Base-by-base conservation (phyloP, 2,329 filamentous ascomycete genomes). In the Zarea fungicola region DNA sequence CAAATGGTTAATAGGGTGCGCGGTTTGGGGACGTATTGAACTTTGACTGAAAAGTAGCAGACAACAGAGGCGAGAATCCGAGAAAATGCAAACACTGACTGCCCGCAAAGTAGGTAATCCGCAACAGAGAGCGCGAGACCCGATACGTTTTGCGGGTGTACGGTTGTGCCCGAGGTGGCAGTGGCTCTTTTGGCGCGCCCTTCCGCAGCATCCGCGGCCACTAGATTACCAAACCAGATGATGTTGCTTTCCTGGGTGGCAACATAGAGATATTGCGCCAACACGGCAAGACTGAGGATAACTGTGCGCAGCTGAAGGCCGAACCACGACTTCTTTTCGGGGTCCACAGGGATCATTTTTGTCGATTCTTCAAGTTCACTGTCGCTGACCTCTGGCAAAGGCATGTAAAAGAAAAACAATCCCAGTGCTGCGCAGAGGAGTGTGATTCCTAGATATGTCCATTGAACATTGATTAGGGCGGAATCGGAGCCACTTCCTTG, bases 401-500 rank as follows among this genome's bases (percentile, higher is more conserved):
- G 81, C 72, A 84, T 80, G 58, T 85, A 85, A 60, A 80, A 85
- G 62, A 85, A 84, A 60, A 85, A 80, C 4, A 85, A 68, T 0
- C 82, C 86, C 3, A 95, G 73, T 3, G 79, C 71, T 45, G 85
- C 86, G 50, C 85, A 87, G 49, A 90, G 83, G 21, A 85, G 72
- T 0, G 87, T 88, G 52, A 92, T 85, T 48, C 83, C 85, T n/a
- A 93, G 76, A 57, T 93, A 93, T 0, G 87, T 87, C 85, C 85
- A 95, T 65, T 93, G 89, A 2, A 92, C 85, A 52, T 85, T 82
- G 53, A 87, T 77, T 3, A 93, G 74, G 1, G 77, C 78, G 25
- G 73, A 62, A 28, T 60, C 65, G 35, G 57, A 59, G 18, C 53
- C 50, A 10, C 55, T 55, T 14, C 59, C 51, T 18, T 76, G 70